These are phyloP conservation scores for Strobilomyces echinocephalus DNA, from an alignment of 768 basidiomycete genomes.

Conservation along the genomic window DNA sequence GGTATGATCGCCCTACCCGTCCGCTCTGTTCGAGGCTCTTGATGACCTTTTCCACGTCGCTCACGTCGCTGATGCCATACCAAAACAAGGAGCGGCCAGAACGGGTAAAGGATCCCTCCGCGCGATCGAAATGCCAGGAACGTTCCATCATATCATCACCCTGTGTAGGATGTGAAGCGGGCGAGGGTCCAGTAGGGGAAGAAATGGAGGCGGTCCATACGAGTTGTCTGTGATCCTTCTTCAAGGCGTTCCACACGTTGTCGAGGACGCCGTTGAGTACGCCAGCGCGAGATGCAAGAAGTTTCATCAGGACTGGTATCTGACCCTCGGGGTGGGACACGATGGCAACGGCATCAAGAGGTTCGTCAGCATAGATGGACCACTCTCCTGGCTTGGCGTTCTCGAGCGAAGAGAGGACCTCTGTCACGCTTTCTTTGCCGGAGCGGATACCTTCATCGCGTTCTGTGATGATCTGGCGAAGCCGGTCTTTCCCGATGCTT, in stretches of 20 bases:
- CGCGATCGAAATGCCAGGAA: constrained; percentile 97
- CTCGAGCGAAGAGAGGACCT: constrained; percentile 55
- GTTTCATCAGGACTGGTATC: constrained; percentile 86
- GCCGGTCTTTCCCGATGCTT: constrained; percentile 84
- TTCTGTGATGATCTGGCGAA: constrained; percentile 92
- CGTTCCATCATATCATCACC: constrained; percentile 86
- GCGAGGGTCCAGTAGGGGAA: constrained; percentile 8
- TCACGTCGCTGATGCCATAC: constrained; percentile 91
- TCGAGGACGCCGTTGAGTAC: constrained; percentile 93
- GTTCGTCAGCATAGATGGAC: constrained; percentile 98
- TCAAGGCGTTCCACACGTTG: constrained; percentile 96
- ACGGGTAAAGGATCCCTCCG: constrained; percentile 95
- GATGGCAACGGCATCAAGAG: constrained; percentile 90
- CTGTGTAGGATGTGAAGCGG: constrained; percentile 9
- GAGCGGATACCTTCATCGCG: constrained; percentile 88
- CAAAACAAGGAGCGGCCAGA: constrained; percentile 94
- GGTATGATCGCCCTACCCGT: constrained; percentile 81
- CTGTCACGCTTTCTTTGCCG: constrained; percentile 81
- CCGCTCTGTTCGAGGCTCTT: constrained; percentile 69
- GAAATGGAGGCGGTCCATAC: constrained; percentile 94
- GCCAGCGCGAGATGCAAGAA: constrained; percentile 82
- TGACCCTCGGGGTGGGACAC: constrained; percentile 90
- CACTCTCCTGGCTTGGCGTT: constrained; percentile 78
- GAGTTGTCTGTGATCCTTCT: constrained; percentile 86
- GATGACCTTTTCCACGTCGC: constrained; percentile 86